phyloP scores from a whole-genome alignment of 176 grass and related monocot genomes.

The Ensete ventricosum region DNA sequence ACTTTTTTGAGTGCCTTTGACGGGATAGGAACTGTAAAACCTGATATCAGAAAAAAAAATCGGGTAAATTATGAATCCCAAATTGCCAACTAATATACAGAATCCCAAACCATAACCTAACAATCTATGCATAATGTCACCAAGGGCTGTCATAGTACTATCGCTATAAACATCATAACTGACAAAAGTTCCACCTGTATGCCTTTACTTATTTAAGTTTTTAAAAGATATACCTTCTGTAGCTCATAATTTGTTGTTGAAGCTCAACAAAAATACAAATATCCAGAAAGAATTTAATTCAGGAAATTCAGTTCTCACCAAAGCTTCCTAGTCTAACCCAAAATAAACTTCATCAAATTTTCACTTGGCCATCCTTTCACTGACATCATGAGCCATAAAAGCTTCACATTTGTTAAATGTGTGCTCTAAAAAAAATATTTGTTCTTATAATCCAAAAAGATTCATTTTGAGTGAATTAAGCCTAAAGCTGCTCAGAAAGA shows the following conservation, averaged over 20 bases:
- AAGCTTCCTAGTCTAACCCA: neutral
- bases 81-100: too few relatives aligned
- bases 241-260: neutral
- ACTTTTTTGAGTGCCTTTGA: constrained; percentile 69
- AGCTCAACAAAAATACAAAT: neutral
- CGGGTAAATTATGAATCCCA: too few relatives aligned
- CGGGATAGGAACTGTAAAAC: constrained; percentile 68
- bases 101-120: too few relatives aligned
- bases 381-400: neutral
- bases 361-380: neutral
- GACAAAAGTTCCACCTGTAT: neutral
- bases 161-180: neutral
- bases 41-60: constrained; percentile 27
- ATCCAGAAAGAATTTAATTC: neutral
- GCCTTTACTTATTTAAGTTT: neutral
- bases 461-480: too few relatives aligned
- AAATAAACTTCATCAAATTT: neutral
- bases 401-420: neutral
- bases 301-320: neutral
- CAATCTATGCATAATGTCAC: too few relatives aligned
- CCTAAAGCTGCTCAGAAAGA: too few relatives aligned
- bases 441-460: neutral
- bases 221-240: neutral
- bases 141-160: too few relatives aligned
- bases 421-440: neutral